These are phyloP conservation scores for Tylopilus felleus DNA, from an alignment of 768 basidiomycete species.

Conservation along the genomic window DNA sequence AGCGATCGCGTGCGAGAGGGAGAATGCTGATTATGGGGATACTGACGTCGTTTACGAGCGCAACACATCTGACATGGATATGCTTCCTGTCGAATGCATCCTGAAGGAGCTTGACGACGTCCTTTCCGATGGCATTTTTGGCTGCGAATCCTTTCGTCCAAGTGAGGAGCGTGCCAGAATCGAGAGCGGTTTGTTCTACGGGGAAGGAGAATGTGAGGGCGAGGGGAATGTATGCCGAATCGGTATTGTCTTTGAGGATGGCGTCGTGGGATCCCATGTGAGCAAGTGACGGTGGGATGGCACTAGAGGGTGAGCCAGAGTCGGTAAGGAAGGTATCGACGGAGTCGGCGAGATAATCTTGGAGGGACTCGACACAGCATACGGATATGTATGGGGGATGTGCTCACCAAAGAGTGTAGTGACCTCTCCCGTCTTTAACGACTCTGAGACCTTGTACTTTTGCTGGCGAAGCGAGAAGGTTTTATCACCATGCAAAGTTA, in stretches of 20 bases:
- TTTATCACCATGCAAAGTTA: conserved; percentile 84
- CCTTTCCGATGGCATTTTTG: conserved; percentile 84
- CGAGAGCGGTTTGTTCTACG: conserved; percentile 93
- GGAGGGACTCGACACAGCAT: conserved; percentile 10
- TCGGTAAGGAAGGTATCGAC: conserved; percentile 91
- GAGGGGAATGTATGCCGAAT: conserved; percentile 55
- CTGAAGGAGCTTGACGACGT: conserved; percentile 86
- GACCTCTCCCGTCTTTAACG: conserved; percentile 91
- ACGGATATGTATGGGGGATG: neutral
- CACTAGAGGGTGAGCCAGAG: conserved; percentile 27
- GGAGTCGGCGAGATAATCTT: conserved; percentile 97
- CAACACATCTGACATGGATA: conserved; percentile 87
- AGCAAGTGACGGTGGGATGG: conserved; percentile 27
- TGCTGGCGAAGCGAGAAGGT: conserved; percentile 90
- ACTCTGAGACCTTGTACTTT: conserved; percentile 94
- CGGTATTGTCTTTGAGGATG: conserved; percentile 19
- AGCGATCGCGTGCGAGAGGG: neutral
- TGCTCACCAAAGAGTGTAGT: conserved; percentile 75
- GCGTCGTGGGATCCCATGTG: conserved; percentile 13
- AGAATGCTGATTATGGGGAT: conserved; percentile 32
- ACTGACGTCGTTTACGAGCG: conserved; percentile 91
- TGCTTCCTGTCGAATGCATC: conserved; percentile 91
- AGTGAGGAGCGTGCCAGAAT: conserved; percentile 84
- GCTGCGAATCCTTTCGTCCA: conserved; percentile 98
- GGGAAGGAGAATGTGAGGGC: conserved; percentile 98